Evolutionary conservation across 179 eudicot genomes (phyloP).

Genomic region (Gypsophila paniculata): DNA sequence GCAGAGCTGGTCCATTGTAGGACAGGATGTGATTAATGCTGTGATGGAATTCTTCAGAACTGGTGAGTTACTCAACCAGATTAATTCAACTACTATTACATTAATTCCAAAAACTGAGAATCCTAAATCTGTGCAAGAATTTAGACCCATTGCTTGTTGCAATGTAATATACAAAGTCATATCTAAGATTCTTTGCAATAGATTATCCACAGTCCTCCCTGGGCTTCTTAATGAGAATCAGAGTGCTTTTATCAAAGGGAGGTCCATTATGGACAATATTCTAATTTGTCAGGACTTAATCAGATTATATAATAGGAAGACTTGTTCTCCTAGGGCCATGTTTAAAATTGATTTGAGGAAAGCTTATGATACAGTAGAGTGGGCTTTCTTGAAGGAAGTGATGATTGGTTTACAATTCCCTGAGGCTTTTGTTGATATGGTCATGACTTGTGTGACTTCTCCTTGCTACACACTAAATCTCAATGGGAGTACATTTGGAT

Average conservation of each 20-base stretch:
- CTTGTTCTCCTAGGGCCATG: neutral
- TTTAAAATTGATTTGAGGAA: neutral
- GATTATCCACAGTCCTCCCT: too few species aligned
- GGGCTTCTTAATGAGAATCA: neutral
- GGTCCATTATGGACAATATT: neutral
- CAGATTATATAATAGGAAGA: neutral
- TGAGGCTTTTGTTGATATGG: neutral
- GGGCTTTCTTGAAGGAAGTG: neutral
- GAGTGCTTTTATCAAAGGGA: neutral
- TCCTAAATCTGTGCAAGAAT: too few species aligned
- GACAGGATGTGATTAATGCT: too few species aligned
- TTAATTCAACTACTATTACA: too few species aligned
- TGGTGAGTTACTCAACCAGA: too few species aligned
- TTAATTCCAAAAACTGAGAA: too few species aligned
- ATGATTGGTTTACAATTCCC: neutral
- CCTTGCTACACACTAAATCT: neutral
- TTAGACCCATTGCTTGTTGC: too few species aligned
- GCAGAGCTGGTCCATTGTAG: too few species aligned
- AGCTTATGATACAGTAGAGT: neutral
- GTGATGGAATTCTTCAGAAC: too few species aligned
- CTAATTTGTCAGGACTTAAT: neutral
- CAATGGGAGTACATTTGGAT: neutral
- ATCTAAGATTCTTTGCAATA: too few species aligned
- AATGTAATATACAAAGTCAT: too few species aligned
- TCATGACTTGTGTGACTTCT: neutral